Conservation (phyloP, 2,329 filamentous ascomycete species). For the Pseudomassariella vexata region DNA sequence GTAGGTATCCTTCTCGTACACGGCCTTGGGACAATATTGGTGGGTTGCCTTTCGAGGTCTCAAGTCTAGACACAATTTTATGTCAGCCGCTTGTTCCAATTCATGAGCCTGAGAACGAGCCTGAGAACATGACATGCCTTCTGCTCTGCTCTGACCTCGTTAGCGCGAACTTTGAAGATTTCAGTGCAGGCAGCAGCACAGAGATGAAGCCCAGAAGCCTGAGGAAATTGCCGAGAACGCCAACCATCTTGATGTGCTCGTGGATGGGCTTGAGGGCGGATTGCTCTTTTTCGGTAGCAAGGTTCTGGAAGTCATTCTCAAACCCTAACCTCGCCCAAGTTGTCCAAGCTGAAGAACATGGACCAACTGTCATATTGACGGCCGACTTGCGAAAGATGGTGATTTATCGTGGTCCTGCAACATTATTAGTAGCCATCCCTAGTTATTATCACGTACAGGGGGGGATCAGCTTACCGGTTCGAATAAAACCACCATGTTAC, state of each 20-base stretch:
- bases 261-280: conserved; percentile 28
- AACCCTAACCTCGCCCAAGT: conserved; percentile 19
- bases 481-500: conserved; percentile 40
- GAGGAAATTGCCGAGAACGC: conserved; percentile 24
- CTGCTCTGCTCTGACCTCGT: conserved; percentile 23
- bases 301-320: conserved; percentile 16
- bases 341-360: conserved; percentile 19
- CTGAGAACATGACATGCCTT: too few species aligned
- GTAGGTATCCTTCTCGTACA: conserved; percentile 27
- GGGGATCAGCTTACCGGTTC: conserved; percentile 16
- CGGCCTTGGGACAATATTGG: conserved; percentile 31
- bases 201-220: conserved; percentile 27
- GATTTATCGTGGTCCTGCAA: conserved; percentile 24
- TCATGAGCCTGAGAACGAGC: conserved; percentile 8
- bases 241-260: conserved; percentile 25
- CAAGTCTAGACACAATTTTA: too few species aligned
- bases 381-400: conserved; percentile 21
- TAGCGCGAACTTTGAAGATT: conserved; percentile 23
- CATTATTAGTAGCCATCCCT: not conserved
- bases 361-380: conserved; percentile 16
- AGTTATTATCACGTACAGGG: too few species aligned
- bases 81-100: conserved; percentile 12
- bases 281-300: conserved; percentile 16
- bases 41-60: conserved; percentile 23
- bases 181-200: conserved; percentile 17